Evolutionary conservation across 2,329 filamentous ascomycete genomes (phyloP).

Genomic region (Ascochyta lentis): DNA sequence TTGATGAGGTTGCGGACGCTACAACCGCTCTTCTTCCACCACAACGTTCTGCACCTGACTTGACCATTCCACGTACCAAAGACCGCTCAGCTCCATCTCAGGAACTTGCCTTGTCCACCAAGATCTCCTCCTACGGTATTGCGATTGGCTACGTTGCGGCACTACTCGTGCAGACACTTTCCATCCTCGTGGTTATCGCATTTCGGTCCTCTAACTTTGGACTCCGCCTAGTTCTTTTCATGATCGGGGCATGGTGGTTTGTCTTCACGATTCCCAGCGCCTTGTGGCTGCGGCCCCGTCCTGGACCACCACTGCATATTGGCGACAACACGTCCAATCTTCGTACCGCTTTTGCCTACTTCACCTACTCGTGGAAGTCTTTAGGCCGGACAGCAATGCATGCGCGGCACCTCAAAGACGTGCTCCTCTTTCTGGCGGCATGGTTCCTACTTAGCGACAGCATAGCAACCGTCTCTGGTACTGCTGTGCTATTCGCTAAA

Average conservation of each 20-base stretch:
- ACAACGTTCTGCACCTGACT: constrained; percentile 29
- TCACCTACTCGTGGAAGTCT: constrained; percentile 84
- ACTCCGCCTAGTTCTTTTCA: constrained; percentile 82
- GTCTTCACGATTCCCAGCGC: constrained; percentile 87
- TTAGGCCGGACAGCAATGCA: constrained; percentile 80
- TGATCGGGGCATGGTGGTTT: constrained; percentile 92
- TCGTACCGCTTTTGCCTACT: constrained; percentile 71
- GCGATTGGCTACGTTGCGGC: constrained; percentile 92
- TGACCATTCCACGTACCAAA: constrained; percentile 39
- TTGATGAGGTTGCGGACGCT: constrained; percentile 41
- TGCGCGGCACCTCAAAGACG: constrained; percentile 74
- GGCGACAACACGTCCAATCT: constrained; percentile 32
- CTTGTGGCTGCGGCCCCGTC: constrained; percentile 84
- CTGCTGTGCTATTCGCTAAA: constrained; percentile 94
- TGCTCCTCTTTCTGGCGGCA: constrained; percentile 79
- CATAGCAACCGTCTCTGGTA: constrained; percentile 92
- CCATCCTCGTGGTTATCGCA: constrained; percentile 72
- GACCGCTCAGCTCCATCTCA: constrained; percentile 56
- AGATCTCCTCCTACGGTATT: constrained; percentile 90
- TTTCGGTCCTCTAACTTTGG: constrained; percentile 78
- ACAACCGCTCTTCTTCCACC: constrained; percentile 48
- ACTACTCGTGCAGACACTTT: constrained; percentile 80
- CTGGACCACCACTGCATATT: constrained; percentile 73
- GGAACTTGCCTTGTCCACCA: constrained; percentile 83
- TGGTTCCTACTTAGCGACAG: constrained; percentile 97